Base-by-base conservation (phyloP, 179 eudicot genomes). In the Heliamphora pulchella region DNA sequence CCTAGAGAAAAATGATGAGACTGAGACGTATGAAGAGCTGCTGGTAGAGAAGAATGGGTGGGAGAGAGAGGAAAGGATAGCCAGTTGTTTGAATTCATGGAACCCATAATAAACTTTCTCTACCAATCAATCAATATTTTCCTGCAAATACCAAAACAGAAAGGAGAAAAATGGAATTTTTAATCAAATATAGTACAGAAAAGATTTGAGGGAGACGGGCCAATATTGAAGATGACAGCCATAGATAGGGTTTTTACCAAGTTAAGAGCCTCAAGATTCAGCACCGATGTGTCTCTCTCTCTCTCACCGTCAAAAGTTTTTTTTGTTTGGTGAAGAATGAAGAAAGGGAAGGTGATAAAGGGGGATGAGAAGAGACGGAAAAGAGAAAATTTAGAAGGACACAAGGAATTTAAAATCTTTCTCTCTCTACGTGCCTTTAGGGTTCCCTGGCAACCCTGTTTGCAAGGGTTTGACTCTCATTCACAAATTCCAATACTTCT, bases 51-150 rank as follows among this genome's bases (percentile, higher is more conserved):
- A 67, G 95, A 79, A 76, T 92, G 90, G 11, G 90, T 83, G 5
- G 98, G 95, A 62, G 96, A 92, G 43, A 92, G 87, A 41, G 98
- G 98, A 81, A 94, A 94, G 0, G 96, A 91, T 11, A 94, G 89
- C 98, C 97, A 94, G 78, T 92, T 94, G 83, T 92, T 92, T 85
- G 97, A 89, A 85, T 93, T 91, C 98, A 94, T 93, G 63, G 85
- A 77, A 18, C 85, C 81, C 78, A 80, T 86, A 5, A 46, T 18
- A 13, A 22, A 6, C 50, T 77, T 65, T 53, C 57, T 74, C 69
- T 17, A 71, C n/a, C 17, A 71, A 75, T 79, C 61, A 48, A 62
- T 62, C 61, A 70, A 71, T 13, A 46, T 48, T 20, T 75, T 71
- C 81, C 88, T 85, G 88, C 84, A 85, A 5, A 74, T 20, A 58